Percentiles rank a stretch among this genome's conserved stretches.
Evolutionary conservation across 23 red algal genomes (phyloP).

Genomic region (Cyanidioschyzon merolae): DNA sequence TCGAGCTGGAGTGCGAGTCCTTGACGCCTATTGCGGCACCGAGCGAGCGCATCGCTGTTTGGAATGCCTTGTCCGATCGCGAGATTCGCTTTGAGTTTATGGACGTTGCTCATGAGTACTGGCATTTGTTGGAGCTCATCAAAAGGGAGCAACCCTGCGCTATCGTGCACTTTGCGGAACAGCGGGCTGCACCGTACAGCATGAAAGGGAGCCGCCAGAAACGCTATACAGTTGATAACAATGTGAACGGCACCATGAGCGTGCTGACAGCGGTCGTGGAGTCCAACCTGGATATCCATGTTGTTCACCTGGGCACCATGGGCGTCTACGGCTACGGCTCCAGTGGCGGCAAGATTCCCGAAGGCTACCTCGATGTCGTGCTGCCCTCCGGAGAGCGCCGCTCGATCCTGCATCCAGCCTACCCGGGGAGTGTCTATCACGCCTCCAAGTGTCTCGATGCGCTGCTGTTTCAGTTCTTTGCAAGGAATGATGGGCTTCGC

Average conservation of each 20-base stretch:
- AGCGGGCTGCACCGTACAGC: constrained; percentile 86
- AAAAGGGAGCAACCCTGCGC: constrained; percentile 54
- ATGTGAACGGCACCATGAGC: constrained; percentile 87
- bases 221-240: constrained; percentile 95
- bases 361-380: constrained; percentile 97
- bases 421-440: constrained; percentile 87
- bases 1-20: constrained; percentile 74
- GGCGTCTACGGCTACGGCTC: constrained; percentile 99
- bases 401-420: constrained; percentile 79
- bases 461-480: constrained; percentile 95
- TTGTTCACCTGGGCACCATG: constrained; percentile 99
- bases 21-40: constrained; percentile 82
- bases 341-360: constrained; percentile 80
- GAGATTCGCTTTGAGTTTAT: constrained; percentile 59
- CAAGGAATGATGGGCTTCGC: constrained; percentile 74
- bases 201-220: constrained; percentile 82
- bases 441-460: constrained; percentile 90
- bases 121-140: constrained; percentile 54
- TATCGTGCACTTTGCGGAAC: constrained; percentile 95
- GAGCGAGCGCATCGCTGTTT: constrained; percentile 46
- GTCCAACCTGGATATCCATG: constrained; percentile 59
- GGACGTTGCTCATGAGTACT: constrained; percentile 74
- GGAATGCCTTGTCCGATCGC: constrained; percentile 38
- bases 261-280: constrained; percentile 80
- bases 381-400: constrained; percentile 53